phyloP scores from a whole-genome alignment of 75 land plant species.

The Gnetum montanum region DNA sequence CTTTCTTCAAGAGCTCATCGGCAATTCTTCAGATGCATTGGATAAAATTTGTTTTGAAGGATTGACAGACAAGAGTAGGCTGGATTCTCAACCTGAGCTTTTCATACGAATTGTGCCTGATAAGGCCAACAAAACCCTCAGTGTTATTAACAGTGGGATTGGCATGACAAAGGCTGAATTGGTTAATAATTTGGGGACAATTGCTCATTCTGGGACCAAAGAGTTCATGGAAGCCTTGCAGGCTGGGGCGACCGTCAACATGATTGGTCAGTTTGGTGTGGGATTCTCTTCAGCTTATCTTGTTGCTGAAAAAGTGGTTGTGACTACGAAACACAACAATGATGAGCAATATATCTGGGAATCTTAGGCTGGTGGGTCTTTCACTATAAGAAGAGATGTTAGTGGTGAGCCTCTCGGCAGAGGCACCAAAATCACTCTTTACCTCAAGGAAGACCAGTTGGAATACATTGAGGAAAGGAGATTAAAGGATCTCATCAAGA shows the following conservation, averaged over 20 bases:
- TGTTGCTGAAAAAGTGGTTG: slow-evolving; percentile 57
- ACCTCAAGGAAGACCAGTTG: slow-evolving; percentile 57
- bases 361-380: slow-evolving; percentile 71
- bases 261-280: slow-evolving; percentile 75
- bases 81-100: slow-evolving; percentile 48
- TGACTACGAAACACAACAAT: slow-evolving; percentile 51
- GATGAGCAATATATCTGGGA: slow-evolving; percentile 70
- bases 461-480: too few species aligned
- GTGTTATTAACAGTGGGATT: slow-evolving; percentile 40
- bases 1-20: too few species aligned
- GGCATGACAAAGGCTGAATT: slow-evolving; percentile 53
- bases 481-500: too few species aligned
- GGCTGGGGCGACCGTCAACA: slow-evolving; percentile 68
- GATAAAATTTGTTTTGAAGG: slow-evolving; percentile 82
- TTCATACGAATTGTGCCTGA: slow-evolving; percentile 46
- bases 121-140: slow-evolving; percentile 29
- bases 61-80: slow-evolving; percentile 66
- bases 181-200: slow-evolving; percentile 71
- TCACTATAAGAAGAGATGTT: slow-evolving; percentile 46
- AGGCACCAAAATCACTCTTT: slow-evolving; percentile 59
- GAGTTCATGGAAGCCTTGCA: slow-evolving; percentile 75
- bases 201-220: slow-evolving; percentile 70
- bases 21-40: too few species aligned
- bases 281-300: slow-evolving; percentile 64
- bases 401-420: slow-evolving; percentile 58